Base-by-base conservation (phyloP, 1,139 yeast species). In the Yamadazyma mexicana region DNA sequence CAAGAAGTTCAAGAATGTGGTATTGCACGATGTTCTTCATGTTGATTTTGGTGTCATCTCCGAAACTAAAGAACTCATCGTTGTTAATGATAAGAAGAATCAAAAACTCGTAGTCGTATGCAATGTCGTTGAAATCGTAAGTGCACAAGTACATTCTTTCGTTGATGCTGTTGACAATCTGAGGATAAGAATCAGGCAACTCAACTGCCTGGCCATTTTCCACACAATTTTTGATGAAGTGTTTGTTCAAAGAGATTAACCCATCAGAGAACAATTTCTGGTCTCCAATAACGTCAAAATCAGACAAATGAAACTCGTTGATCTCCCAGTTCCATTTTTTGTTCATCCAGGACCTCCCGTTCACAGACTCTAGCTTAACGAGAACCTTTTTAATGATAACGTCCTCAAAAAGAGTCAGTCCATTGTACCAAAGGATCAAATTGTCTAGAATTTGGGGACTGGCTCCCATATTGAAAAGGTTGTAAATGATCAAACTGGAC, bases 301-400 rank as follows among this genome's bases (percentile, higher is more conserved):
- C 81, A 30, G 59, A 64, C 8, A 61, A 58, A 33, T 66, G 49
- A 17, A 66, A 69, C 33, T 69, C 70, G 22, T 77, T 57, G 37
- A 83, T 73, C 38, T 84, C 89, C 95, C 95, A 87, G 33, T 72
- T 64, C 9, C 86, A 80, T 36, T 55, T 59, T 39, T 72, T 68
- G 15, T 18, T 35, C 11, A 83, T 66, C 95, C 95, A 87, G 7
- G 76, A 68, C 39, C 44, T 52, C 12, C 72, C 64, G 9, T 71
- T 52, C 5, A 66, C 63, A 0, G 76, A 54, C 58, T 91, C 98
- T 29, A 87, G 66, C 9, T 59, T 57, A 39, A 70, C 66, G 35
- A 91, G 56, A 2, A 86, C 59, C 2, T 66, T 59, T 43, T 85
- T 77, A 24, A 91, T 55, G 2, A 88, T 47, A 37, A 78, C 56